Evolutionary conservation across 192 early-diverging fungal species (phyloP), one percentile per base, ranked within the genome.

Genomic region (Pilaira anomala): DNA sequence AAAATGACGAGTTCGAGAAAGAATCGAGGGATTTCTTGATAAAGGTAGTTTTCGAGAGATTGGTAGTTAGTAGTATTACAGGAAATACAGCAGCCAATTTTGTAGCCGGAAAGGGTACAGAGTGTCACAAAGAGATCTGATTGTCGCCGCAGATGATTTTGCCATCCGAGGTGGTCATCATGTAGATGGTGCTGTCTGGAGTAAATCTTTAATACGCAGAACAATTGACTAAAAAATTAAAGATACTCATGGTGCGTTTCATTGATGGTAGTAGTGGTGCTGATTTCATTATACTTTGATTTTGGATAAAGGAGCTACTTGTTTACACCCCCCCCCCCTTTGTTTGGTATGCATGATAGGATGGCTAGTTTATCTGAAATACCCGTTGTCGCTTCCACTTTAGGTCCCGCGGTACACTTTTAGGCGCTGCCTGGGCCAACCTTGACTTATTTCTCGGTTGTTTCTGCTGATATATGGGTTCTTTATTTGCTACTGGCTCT

Each of bases 261-360:
- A 69, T 74, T 44, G 73, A 74, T 53, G 73, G 73, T 21, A 74
- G 73, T 46, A 66, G 63, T 50, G 73, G 73, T 1, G 73, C 67
- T 58, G 73, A 67, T 8, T 69, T 63, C 16, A 67, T 74, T 0
- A 69, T 67, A 4, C n/a, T n/a, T 11, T 66, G n/a, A 44, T 51
- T 13, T 36, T 74, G 42, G 56, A 58, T 21, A 65, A 69, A 24
- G 63, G 62, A 2, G 57, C 55, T 22, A 66, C 67, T 1, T 65
- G 60, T 28, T 19, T 69, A 18, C 73, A 67, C 6, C 67, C 73
- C 8, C 40, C 69, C 73, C 73, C 6, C 67, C 73, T 9, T 48
- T 74, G 11, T 61, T 65, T 45, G 73, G 73, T 16, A 74, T 74
- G 67, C 66, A 74, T 28, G 67, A 66, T 48, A 64, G 65, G 16